Percentiles rank a stretch among this genome's conserved stretches.
Evolutionary conservation across 2,329 filamentous ascomycete species (phyloP).

Genomic region (Trichoderma harzianum): DNA sequence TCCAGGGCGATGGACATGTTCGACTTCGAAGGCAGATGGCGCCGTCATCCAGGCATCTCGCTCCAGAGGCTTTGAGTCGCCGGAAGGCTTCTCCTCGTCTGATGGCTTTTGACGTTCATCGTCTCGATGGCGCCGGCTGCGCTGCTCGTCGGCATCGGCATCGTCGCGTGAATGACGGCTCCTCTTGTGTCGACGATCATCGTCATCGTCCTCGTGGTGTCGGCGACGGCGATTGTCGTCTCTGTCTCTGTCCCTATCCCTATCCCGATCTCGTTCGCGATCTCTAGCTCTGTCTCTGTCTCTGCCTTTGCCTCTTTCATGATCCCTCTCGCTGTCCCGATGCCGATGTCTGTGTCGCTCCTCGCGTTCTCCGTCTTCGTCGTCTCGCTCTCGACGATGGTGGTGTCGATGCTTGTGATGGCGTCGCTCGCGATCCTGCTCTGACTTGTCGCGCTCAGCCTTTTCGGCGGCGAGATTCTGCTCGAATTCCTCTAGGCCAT

Average conservation of each 20-base stretch:
- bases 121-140: constrained; percentile 23
- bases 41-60: constrained; percentile 95
- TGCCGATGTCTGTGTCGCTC: constrained; percentile 27
- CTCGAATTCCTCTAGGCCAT: constrained; percentile 70
- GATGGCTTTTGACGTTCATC: constrained; percentile 40
- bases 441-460: constrained; percentile 47
- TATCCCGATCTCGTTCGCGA: constrained; percentile 24
- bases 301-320: constrained; percentile 2
- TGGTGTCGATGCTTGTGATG: constrained; percentile 44
- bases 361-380: constrained; percentile 34
- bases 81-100: constrained; percentile 44
- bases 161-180: constrained; percentile 51
- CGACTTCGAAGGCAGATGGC: constrained; percentile 75
- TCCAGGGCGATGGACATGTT: constrained; percentile 67
- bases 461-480: constrained; percentile 68
- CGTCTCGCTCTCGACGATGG: constrained; percentile 45
- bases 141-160: constrained; percentile 44
- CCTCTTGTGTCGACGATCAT: constrained; percentile 61
- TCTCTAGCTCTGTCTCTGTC: constrained; percentile 30
- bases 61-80: constrained; percentile 42
- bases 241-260: constrained; percentile 30
- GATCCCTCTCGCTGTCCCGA: constrained; percentile 22
- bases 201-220: constrained; percentile 39
- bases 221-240: constrained; percentile 32
- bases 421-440: constrained; percentile 44